A percentile compares a stretch with the other conserved stretches of the same genome.
These are phyloP conservation scores for Solanum megistacrolobum DNA, from an alignment of 257 asterid genomes.

Conservation along the genomic window DNA sequence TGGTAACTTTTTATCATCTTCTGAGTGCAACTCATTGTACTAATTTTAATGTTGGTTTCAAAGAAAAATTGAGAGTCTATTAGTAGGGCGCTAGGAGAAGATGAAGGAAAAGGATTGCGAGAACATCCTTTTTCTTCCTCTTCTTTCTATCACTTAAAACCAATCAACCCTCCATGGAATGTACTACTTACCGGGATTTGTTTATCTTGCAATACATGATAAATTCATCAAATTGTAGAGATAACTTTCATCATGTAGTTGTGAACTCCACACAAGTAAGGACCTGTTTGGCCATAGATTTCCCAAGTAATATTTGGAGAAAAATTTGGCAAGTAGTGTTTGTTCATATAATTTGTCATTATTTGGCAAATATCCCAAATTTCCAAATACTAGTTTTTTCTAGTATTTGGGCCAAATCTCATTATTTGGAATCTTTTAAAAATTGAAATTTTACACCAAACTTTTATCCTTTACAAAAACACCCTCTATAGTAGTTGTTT, in stretches of 20 bases:
- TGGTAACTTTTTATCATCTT: not conserved
- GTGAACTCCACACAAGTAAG: not conserved
- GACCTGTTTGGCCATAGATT: too few species aligned
- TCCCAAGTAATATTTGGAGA: too few species aligned
- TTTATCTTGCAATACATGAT: not conserved
- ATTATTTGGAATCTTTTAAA: too few species aligned
- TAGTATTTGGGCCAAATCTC: too few species aligned
- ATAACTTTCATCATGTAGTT: not conserved
- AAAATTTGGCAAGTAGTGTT: too few species aligned
- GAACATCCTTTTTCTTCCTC: not conserved
- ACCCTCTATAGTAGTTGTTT: too few species aligned
- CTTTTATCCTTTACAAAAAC: too few species aligned
- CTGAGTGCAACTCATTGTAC: not conserved
- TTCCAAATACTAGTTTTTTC: too few species aligned
- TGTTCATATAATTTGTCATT: too few species aligned
- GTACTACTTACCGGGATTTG: rapidly evolving
- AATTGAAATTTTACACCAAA: too few species aligned
- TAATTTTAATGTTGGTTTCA: not conserved
- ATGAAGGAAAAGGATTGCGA: not conserved
- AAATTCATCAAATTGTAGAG: not conserved
- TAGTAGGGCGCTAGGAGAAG: not conserved
- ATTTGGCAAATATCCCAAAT: too few species aligned
- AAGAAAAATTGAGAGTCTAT: not conserved
- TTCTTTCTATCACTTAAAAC: not conserved
- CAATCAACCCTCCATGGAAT: not conserved